Evolutionary conservation across 371 early-diverging fungal species (phyloP).

Genomic region (Cokeromyces recurvatus): DNA sequence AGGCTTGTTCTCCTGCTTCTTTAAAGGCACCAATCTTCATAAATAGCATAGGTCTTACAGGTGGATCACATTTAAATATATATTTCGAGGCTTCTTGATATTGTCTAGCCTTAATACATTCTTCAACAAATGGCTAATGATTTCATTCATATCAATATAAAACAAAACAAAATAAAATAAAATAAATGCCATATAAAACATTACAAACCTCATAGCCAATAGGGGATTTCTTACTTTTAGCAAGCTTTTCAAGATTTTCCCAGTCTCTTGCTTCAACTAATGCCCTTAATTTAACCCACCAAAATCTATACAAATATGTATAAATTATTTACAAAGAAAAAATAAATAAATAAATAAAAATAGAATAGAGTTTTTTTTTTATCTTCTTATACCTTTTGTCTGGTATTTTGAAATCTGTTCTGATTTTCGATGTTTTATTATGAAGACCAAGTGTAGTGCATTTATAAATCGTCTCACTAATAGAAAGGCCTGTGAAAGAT

Average conservation of each 20-base stretch:
- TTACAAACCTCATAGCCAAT: constrained; percentile 68
- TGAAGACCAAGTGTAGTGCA: constrained; percentile 71
- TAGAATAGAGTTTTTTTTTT: not conserved
- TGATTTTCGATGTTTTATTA: constrained; percentile 70
- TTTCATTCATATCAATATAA: not conserved
- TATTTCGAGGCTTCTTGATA: constrained; percentile 78
- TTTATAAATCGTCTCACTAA: constrained; percentile 85
- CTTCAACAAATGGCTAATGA: constrained; percentile 76
- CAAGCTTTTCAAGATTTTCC: constrained; percentile 81
- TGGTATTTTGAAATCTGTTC: constrained; percentile 83
- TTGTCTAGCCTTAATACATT: constrained; percentile 73
- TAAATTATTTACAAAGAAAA: not conserved
- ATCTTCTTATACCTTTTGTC: constrained; percentile 61
- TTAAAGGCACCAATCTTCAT: constrained; percentile 72
- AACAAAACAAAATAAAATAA: not conserved
- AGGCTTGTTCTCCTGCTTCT: constrained; percentile 78
- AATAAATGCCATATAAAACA: not conserved
- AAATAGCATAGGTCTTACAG: constrained; percentile 63
- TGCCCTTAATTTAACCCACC: constrained; percentile 84
- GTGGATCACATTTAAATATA: constrained; percentile 69
- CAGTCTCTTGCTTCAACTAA: constrained; percentile 83
- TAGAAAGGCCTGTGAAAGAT: constrained; percentile 65
- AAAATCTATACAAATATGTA: constrained; percentile 42
- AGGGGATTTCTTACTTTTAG: constrained; percentile 76
- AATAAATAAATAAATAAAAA: not conserved